Conservation (phyloP, 257 asterid species). For the Fraxinus anomala region DNA sequence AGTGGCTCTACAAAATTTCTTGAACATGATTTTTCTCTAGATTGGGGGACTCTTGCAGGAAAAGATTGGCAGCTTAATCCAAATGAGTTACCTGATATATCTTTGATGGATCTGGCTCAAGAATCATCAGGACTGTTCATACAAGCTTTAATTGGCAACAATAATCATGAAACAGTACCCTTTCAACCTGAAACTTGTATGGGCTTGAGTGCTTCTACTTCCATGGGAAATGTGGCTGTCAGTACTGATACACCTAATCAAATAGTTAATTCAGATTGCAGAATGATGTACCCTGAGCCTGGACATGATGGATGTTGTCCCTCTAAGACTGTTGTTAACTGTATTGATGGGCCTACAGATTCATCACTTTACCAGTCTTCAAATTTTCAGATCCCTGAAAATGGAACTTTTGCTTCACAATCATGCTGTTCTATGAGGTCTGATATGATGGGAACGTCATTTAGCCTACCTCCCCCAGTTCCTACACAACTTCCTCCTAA, state of each 20-base stretch:
- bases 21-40: slow-evolving; percentile 57
- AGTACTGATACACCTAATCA: slow-evolving; percentile 45
- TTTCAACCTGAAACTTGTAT: slow-evolving; percentile 42
- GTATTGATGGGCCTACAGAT: slow-evolving; percentile 43
- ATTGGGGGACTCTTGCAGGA: slow-evolving; percentile 57
- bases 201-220: slow-evolving; percentile 38
- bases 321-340: slow-evolving; percentile 32
- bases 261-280: slow-evolving; percentile 41
- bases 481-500: slow-evolving; percentile 40
- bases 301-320: slow-evolving; percentile 46
- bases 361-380: slow-evolving; percentile 40
- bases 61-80: slow-evolving; percentile 68
- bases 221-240: slow-evolving; percentile 43
- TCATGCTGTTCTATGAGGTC: slow-evolving; percentile 40
- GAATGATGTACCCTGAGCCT: slow-evolving; percentile 38
- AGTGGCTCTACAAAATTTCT: slow-evolving; percentile 41
- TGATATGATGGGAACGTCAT: slow-evolving; percentile 46
- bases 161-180: slow-evolving; percentile 35
- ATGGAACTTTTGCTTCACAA: slow-evolving; percentile 46
- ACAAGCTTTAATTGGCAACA: slow-evolving; percentile 45
- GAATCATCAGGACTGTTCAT: slow-evolving; percentile 52
- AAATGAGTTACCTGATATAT: slow-evolving; percentile 60
- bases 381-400: slow-evolving; percentile 56
- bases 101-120: slow-evolving; percentile 57
- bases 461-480: slow-evolving; percentile 40